Evolutionary conservation across 345 rosid species (phyloP), one percentile per base, ranked within the genome.

Genomic region (Salix viminalis): DNA sequence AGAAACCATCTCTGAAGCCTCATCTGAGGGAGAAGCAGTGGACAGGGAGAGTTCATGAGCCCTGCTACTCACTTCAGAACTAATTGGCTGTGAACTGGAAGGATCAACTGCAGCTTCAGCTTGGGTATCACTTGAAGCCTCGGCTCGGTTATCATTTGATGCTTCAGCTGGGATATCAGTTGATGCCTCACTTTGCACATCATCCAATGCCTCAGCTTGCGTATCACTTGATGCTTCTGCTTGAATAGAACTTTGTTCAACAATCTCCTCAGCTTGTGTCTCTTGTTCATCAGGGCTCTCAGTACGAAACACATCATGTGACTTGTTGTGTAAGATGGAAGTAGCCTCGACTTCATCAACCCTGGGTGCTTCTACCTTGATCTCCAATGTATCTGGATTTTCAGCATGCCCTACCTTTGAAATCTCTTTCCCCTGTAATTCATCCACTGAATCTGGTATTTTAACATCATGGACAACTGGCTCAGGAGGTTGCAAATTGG

Each of bases 401-500:
- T 84, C 86, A 73, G 86, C 76, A 61, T 82, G 62, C 41, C 41
- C 74, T 68, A 71, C 66, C 56, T 83, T 89, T 1, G 52, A 73
- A 52, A 69, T 81, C 71, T 84, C 87, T 81, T 83, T 83, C 76
- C 78, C 85, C 74, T 79, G 87, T 42, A 52, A 74, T 82, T 74
- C 77, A 23, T 79, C 83, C 70, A 71, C 69, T 32, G 79, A 82
- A 80, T 76, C 89, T 44, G 84, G 75, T 16, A 52, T 64, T 75
- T 80, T 84, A 70, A 79, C 65, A 79, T 75, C 82, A 68, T 80
- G 84, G 67, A 67, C 79, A 65, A 75, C 67, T 30, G 78, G 37
- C 67, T 86, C 92, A 61, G 85, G 81, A 79, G 85, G 5, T 74
- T 84, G 68, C 7, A 85, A 77, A 76, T 87, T 84, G 76, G 86